Conservation (phyloP, 2,329 filamentous ascomycete genomes). For the Aureobasidium sp. region DNA sequence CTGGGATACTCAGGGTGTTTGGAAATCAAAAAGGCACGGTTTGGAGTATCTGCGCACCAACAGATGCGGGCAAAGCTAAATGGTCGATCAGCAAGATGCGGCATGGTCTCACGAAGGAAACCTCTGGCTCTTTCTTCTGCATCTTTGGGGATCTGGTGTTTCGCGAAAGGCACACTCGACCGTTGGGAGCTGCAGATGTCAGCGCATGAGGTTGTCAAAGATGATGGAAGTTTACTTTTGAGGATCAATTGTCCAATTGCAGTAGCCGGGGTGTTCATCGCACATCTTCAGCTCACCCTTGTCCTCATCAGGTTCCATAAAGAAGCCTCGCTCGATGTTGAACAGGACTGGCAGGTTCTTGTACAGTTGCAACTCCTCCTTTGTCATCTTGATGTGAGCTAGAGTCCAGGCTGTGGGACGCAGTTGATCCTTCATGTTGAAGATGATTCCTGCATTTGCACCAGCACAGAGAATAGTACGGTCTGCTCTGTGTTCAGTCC, state of each 20-base stretch:
- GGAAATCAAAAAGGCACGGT: conserved; percentile 49
- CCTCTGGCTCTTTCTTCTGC: conserved; percentile 40
- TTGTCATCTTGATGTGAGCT: conserved; percentile 44
- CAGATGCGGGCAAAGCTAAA: conserved; percentile 49
- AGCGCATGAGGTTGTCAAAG: neutral
- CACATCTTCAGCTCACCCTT: conserved; percentile 43
- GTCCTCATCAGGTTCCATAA: conserved; percentile 44
- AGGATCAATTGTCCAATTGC: conserved; percentile 36
- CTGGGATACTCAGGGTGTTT: conserved; percentile 39
- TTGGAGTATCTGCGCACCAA: conserved; percentile 51
- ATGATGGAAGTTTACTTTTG: neutral
- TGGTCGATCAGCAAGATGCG: conserved; percentile 43
- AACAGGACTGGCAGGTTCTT: conserved; percentile 44
- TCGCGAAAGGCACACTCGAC: conserved; percentile 33
- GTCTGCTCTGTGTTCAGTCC: conserved; percentile 35
- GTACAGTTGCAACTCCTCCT: conserved; percentile 39
- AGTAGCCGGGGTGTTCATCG: conserved; percentile 52
- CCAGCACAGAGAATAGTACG: conserved; percentile 45
- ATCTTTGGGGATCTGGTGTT: conserved; percentile 41
- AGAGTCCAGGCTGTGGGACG: conserved; percentile 49
- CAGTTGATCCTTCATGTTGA: conserved; percentile 47
- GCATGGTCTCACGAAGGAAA: conserved; percentile 45
- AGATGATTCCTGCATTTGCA: conserved; percentile 40
- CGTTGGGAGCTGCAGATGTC: conserved; percentile 17
- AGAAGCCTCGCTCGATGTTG: conserved; percentile 43